Conservation (phyloP, 169 alveolate species). For the Plasmodium ovale region DNA sequence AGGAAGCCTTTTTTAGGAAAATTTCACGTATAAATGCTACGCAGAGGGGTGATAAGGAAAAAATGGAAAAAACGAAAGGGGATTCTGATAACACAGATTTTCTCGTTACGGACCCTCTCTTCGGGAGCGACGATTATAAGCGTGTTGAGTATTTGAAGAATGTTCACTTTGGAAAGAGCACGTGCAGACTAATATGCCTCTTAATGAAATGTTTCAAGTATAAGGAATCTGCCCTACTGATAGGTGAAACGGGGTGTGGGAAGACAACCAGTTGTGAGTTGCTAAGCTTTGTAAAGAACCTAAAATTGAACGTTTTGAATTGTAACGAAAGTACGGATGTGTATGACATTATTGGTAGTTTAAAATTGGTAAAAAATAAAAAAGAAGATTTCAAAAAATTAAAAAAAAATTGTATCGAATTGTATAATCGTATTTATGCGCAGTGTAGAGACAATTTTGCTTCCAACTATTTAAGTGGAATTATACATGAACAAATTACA, state of each 20-base stretch:
- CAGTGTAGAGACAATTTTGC: constrained; percentile 40
- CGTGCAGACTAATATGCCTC: constrained; percentile 90
- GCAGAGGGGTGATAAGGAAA: background rate
- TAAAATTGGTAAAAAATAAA: constrained; percentile 90
- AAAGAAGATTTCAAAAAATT: constrained; percentile 67
- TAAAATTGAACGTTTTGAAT: constrained; percentile 88
- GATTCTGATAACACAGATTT: constrained; percentile 8
- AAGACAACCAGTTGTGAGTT: constrained; percentile 96
- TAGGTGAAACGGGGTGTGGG: constrained; percentile 99
- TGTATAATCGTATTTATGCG: constrained; percentile 38
- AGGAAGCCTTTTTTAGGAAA: constrained; percentile 19
- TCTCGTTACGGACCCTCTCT: background rate
- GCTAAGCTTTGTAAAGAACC: constrained; percentile 86
- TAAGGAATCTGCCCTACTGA: constrained; percentile 97
- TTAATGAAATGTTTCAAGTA: constrained; percentile 92
- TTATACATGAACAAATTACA: constrained; percentile 51
- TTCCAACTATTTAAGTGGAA: constrained; percentile 42
- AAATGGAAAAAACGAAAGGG: background rate
- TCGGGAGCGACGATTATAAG: constrained; percentile 38
- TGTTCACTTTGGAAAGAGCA: constrained; percentile 80
- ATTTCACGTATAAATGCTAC: background rate
- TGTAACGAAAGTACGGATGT: constrained; percentile 98
- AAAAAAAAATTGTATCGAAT: constrained; percentile 60
- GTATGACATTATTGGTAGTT: constrained; percentile 96
- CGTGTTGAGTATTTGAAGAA: constrained; percentile 69